These are phyloP conservation scores for Fusarium fujikuroi DNA, from an alignment of 2,329 filamentous ascomycete species.

Conservation along the genomic window DNA sequence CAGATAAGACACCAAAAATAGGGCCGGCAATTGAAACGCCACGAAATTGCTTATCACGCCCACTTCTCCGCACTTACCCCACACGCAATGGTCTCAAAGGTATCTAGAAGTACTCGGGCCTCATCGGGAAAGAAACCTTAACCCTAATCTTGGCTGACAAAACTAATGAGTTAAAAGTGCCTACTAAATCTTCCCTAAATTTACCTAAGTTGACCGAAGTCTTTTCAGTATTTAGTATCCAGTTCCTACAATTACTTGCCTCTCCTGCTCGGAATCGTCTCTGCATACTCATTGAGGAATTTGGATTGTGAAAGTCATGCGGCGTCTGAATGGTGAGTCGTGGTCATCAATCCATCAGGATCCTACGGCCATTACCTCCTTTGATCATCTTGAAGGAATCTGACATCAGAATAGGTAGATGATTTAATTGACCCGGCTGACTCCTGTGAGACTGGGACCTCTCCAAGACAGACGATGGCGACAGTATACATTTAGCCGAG, in stretches of 20 bases:
- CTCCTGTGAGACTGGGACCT: not conserved
- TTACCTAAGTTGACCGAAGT: no score
- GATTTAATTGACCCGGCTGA: no score
- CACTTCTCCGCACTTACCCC: not conserved
- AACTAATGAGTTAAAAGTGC: no score
- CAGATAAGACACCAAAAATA: not conserved
- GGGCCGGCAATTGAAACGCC: not conserved
- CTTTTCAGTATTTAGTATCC: no score
- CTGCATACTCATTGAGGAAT: not conserved
- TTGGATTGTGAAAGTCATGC: not conserved
- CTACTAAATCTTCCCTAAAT: no score
- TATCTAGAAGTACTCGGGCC: not conserved
- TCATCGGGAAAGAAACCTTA: not conserved
- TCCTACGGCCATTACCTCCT: not conserved
- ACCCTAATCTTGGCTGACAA: not conserved
- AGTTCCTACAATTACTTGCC: no score
- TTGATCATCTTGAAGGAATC: not conserved
- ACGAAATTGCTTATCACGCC: not conserved
- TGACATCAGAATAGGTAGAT: no score
- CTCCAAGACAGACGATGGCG: accelerated
- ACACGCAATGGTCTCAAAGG: not conserved
- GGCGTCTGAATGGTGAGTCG: accelerated
- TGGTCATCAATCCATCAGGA: not conserved
- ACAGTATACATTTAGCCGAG: not conserved
- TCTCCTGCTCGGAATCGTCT: not conserved